Evolutionary conservation across 345 rosid genomes (phyloP), one percentile per base, ranked within the genome.

Genomic region (Eucalyptus regnans): DNA sequence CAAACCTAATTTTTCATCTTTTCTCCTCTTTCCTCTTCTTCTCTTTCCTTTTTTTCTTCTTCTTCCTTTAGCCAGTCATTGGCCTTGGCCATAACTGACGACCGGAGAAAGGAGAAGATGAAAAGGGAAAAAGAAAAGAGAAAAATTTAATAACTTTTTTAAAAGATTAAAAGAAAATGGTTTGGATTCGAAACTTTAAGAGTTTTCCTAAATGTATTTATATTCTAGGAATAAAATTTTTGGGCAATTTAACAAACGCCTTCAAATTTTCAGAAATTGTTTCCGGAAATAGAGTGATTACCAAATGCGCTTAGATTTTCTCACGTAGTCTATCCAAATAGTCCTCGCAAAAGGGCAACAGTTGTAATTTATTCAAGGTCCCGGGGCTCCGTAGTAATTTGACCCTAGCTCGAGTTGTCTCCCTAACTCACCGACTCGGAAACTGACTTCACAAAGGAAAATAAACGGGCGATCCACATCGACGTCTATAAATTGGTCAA

Each of bases 211-310:
- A 52, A 52, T 52, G 25, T 7, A 52, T 7, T 52, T 18, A 2
- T 18, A 52, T 52, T 52, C 0, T 52, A 52, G 10, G 23, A 52
- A 52, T 52, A 52, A 52, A 52, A 52, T 3, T 52, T 52, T 52
- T 18, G 58, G 2, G 0, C 2, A 18, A 0, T 52, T 52, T 52
- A 52, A 7, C 58, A 7, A 18, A 52, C 0, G 2, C 0, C 58
- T 52, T 52, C 9, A 52, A 3, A 18, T 52, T 52, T 52, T 52
- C 0, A 52, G 10, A 52, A 52, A 52, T 52, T 52, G 4, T 52
- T 52, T 52, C 1, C 0, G 8, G 0, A 52, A 18, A 52, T 0
- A 52, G 0, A 52, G 8, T 52, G 18, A 4, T 18, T 52, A 52
- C 5, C 25, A 2, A 2, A 1, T 7, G 5, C 0, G 10, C 10